A percentile compares a stretch with the other conserved stretches of the same genome.
These are phyloP conservation scores for Brassica napus DNA, from an alignment of 345 rosid genomes.

Conservation along the genomic window Da-Ae NC_063441.1:1850501-1851000, in stretches of 20 bases:
- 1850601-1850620: background rate
- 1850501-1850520: background rate
- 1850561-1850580: slow-evolving; percentile 11
- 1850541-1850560: slow-evolving; percentile 21
- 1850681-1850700: background rate
- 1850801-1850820: background rate
- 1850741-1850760: slow-evolving; percentile 25
- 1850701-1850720: slow-evolving; percentile 16
- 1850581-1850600: background rate
- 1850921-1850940: slow-evolving; percentile 23
- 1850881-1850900: no score
- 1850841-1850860: no score
- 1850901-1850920: slow-evolving; percentile 21
- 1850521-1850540: background rate
- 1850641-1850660: background rate
- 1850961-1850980: slow-evolving; percentile 30
- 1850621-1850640: background rate
- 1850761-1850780: slow-evolving; percentile 38
- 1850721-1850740: slow-evolving; percentile 22
- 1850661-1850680: background rate
- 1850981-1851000: slow-evolving; percentile 5
- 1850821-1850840: background rate
- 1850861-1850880: no score
- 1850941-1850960: slow-evolving; percentile 35
- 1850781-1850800: background rate